Base-by-base conservation (phyloP, 129 eudicot genomes). In the Lonicera japonica region DNA sequence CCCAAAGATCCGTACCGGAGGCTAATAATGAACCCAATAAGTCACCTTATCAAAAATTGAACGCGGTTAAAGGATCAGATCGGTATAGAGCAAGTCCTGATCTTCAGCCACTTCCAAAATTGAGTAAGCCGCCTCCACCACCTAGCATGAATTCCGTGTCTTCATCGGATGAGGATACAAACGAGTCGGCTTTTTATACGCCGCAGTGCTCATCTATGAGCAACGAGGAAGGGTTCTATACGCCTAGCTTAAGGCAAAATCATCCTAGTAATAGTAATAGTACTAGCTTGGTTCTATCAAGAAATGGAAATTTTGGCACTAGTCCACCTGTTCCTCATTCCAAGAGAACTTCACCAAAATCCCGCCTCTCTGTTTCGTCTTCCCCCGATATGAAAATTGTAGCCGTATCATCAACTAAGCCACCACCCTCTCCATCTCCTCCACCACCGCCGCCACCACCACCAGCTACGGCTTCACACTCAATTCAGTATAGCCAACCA, bases 61-160 rank as follows among this genome's bases (percentile, higher is more conserved):
- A 69, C 29, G 61, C 95, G 0, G 58, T 68, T 39, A 91, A 82
- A 60, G 68, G 78, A 72, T 86, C 88, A 0, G 89, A 86, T 0
- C 74, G 94, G 21, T 91, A 91, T 63, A 64, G 90, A 55, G 95
- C 97, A 0, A 91, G 97, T 43, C 97, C 97, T 34, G 97, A 91
- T 47, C 94, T 91, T 60, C 94, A 87, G 71, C 97, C 97, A 4
- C 80, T 91, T 70, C 97, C 97, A 19, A 94, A 82, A 20, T 57
- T 91, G 77, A 62, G 65, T 45, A 91, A 87, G 55, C 88, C 90
- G 0, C 90, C 80, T 16, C 83, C 79, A n/a, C 86, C 82, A 16
- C 80, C 86, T 16, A 34, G 47, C 65, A 71, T 66, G 62, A 74
- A 55, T 71, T 87, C 90, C 16, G 77, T 78, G 82, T 86, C 97